Conservation (phyloP, 495 filamentous ascomycete species). For the Terfezia claveryi region DNA sequence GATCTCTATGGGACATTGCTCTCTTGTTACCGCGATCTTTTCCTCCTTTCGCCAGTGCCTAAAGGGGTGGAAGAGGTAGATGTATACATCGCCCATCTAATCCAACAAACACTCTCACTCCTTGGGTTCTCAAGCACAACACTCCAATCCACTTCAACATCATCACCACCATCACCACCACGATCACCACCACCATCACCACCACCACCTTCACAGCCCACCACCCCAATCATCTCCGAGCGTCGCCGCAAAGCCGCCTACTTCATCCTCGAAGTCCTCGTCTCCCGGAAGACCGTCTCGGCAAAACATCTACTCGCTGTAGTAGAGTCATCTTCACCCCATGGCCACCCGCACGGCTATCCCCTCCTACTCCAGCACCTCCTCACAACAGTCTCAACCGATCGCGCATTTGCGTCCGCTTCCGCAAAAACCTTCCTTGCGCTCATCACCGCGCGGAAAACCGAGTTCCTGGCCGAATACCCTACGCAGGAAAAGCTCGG, state of each 20-base stretch:
- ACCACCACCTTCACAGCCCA: background rate
- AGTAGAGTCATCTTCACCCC: background rate
- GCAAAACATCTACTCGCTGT: background rate
- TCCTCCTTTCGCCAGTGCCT: no score
- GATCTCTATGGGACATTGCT: no score
- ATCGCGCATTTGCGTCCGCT: slow-evolving; percentile 11
- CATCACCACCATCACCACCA: background rate
- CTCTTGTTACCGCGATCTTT: no score
- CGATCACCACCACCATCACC: background rate
- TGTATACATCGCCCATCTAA: no score
- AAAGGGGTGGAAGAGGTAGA: no score
- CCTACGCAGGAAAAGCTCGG: background rate
- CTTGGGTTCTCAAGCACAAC: no score
- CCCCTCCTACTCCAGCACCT: slow-evolving; percentile 1
- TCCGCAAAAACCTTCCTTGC: slow-evolving; percentile 11
- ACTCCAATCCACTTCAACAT: background rate
- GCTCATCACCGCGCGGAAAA: slow-evolving; percentile 2
- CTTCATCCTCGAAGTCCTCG: slow-evolving; percentile 10
- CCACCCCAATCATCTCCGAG: background rate
- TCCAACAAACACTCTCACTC: no score
- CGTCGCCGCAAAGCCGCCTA: slow-evolving; percentile 8
- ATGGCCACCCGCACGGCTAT: no score
- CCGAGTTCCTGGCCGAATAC: slow-evolving; percentile 6
- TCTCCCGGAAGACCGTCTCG: background rate
- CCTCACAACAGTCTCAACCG: slow-evolving; percentile 4